Evolutionary conservation across 1,284 basidiomycete genomes (phyloP).

Genomic region (Apiotrichum mycotoxinovorans): DNA sequence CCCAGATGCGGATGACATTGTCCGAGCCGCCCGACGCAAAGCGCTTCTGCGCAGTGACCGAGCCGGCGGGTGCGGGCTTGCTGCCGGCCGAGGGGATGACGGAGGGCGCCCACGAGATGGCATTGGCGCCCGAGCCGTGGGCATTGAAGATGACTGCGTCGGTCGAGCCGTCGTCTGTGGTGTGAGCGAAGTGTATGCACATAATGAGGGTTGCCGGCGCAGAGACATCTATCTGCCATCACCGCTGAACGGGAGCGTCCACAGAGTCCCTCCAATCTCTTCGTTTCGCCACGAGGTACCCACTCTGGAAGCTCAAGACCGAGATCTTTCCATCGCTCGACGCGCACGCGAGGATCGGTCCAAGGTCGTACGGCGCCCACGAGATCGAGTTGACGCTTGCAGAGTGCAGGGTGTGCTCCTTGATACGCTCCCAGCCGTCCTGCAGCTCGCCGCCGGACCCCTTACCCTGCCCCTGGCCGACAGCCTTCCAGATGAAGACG

Average conservation of each 20-base stretch:
- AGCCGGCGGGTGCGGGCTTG: slow-evolving; percentile 3
- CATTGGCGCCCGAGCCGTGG: slow-evolving; percentile 94
- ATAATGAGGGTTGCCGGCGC: no score
- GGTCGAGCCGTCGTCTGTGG: slow-evolving; percentile 91
- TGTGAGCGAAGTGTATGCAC: neutral
- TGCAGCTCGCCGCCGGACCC: slow-evolving; percentile 50
- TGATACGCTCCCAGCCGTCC: slow-evolving; percentile 82
- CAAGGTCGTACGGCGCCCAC: slow-evolving; percentile 97
- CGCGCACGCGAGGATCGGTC: slow-evolving; percentile 93
- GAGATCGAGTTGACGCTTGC: slow-evolving; percentile 94
- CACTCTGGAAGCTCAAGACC: slow-evolving; percentile 94
- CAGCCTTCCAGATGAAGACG: slow-evolving; percentile 96
- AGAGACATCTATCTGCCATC: no score
- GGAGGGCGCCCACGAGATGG: slow-evolving; percentile 97
- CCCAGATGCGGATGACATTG: slow-evolving; percentile 94
- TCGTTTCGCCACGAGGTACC: no score
- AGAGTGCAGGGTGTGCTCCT: slow-evolving; percentile 91
- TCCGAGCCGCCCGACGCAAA: slow-evolving; percentile 96
- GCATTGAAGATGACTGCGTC: slow-evolving; percentile 92
- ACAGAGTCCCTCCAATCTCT: no score
- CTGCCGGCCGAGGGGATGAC: slow-evolving; percentile 50
- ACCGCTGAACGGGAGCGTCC: no score
- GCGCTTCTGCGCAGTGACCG: slow-evolving; percentile 57
- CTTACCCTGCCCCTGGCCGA: slow-evolving; percentile 40
- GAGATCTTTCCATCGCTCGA: slow-evolving; percentile 98